phyloP scores from a whole-genome alignment of 306 rosid genomes.

The Phaseolus lunatus region DNA sequence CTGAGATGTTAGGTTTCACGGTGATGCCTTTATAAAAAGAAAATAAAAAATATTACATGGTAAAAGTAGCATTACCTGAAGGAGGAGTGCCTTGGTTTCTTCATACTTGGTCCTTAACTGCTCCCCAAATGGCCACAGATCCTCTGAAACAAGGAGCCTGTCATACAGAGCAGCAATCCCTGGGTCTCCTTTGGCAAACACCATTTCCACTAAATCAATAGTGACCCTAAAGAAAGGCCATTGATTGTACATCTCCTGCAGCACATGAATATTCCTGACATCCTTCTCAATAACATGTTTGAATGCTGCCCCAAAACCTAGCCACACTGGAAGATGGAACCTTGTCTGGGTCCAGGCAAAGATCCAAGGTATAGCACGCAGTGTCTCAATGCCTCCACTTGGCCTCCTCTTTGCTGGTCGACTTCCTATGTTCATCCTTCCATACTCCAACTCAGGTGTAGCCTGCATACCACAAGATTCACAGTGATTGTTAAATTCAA shows the following conservation, averaged over 20 bases:
- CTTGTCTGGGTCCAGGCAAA: constrained; percentile 97
- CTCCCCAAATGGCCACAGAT: constrained; percentile 75
- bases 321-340: constrained; percentile 97
- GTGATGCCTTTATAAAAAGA: no score
- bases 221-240: constrained; percentile 99
- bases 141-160: constrained; percentile 85
- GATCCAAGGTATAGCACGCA: constrained; percentile 97
- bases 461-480: constrained; percentile 62
- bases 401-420: constrained; percentile 94
- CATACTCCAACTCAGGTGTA: constrained; percentile 95
- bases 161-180: constrained; percentile 85
- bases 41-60: no score
- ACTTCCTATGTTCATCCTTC: constrained; percentile 95
- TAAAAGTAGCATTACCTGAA: constrained; percentile 62
- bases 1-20: no score
- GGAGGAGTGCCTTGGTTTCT: constrained; percentile 77
- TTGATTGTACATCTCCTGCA: constrained; percentile 81
- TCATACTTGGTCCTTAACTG: constrained; percentile 71
- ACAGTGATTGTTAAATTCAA: constrained; percentile 19
- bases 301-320: constrained; percentile 89
- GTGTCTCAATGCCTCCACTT: constrained; percentile 91
- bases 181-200: constrained; percentile 95
- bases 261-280: constrained; percentile 67
- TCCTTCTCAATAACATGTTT: constrained; percentile 67
- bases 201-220: constrained; percentile 93